phyloP scores from a whole-genome alignment of 768 basidiomycete species.

The Saitozyma sp. region DNA sequence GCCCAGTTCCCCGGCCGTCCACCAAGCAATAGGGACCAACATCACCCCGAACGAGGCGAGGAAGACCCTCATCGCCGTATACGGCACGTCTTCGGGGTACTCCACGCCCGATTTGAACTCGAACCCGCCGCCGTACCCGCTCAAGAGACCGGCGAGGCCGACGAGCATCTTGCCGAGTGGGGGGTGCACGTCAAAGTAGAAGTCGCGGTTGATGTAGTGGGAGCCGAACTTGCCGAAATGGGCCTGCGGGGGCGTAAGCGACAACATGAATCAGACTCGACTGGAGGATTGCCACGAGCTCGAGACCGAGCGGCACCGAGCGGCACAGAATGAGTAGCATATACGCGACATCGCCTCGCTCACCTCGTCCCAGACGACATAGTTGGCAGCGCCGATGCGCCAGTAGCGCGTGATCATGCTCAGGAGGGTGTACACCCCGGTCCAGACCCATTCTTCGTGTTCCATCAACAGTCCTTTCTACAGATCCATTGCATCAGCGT shows the following conservation, averaged over 20 bases:
- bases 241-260: conserved; percentile 56
- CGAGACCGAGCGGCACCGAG: background rate
- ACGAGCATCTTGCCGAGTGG: conserved; percentile 99
- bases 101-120: conserved; percentile 89
- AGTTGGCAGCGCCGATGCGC: conserved; percentile 78
- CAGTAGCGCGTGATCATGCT: conserved; percentile 94
- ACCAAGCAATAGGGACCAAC: conserved; percentile 96
- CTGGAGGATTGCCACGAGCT: no score
- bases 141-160: conserved; percentile 82
- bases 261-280: no score
- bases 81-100: conserved; percentile 84
- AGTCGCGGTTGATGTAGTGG: conserved; percentile 96
- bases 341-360: conserved; percentile 8
- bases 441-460: conserved; percentile 51
- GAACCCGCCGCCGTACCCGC: conserved; percentile 87
- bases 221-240: conserved; percentile 99
- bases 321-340: background rate
- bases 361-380: conserved; percentile 93
- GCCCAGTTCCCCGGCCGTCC: conserved; percentile 88
- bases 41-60: conserved; percentile 90
- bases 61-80: conserved; percentile 91
- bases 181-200: conserved; percentile 99
- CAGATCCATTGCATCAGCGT: background rate
- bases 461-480: conserved; percentile 46
- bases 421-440: conserved; percentile 81